Base-by-base conservation (phyloP, 805 yeast genomes). In the Brettanomyces naardenensis region DNA sequence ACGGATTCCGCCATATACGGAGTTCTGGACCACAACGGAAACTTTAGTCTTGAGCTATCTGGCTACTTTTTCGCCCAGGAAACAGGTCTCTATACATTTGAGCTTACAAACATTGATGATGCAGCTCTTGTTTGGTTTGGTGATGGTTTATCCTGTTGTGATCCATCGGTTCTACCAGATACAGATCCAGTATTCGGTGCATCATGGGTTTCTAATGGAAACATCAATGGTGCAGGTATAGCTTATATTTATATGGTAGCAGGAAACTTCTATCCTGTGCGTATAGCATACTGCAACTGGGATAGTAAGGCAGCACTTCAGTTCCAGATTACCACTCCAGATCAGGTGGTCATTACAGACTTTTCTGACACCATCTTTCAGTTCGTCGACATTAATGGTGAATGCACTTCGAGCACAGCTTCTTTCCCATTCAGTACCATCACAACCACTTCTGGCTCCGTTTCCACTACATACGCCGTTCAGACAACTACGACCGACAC, bases 101-200 rank as follows among this genome's bases (percentile, higher is more conserved):
- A 36, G 11, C 39, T 59, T 14, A 26, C 31, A 5, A 26, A 30
- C 7, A 50, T 53, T 19, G 66, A 61, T 49, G 66, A 62, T 45
- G 45, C 50, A 15, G 59, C 48, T 18, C 53, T 53, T 45, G 58
- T 65, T 32, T 51, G 47, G 33, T 42, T 56, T 37, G 63, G 62
- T 31, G 54, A 54, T 9, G 52, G 47, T 38, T 54, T 64, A 19
- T 52, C 52, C 21, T 67, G 73, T 46, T 57, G 67, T 47, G 15
- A 25, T 4, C 13, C 27, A 10, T 17, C 26, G 5, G 39, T 36
- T 14, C 19, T 30, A 7, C 13, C 20, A 10, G 42, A 40, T 28
- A 32, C 41, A 9, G 34, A 33, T 13, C 18, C 22, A 3, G 38
- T 40, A 5, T 29, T 43, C 13, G 29, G 46, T 40, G 41, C 31